phyloP scores from a whole-genome alignment of 2,329 filamentous ascomycete genomes.

The Diaporthe sp. region DNA sequence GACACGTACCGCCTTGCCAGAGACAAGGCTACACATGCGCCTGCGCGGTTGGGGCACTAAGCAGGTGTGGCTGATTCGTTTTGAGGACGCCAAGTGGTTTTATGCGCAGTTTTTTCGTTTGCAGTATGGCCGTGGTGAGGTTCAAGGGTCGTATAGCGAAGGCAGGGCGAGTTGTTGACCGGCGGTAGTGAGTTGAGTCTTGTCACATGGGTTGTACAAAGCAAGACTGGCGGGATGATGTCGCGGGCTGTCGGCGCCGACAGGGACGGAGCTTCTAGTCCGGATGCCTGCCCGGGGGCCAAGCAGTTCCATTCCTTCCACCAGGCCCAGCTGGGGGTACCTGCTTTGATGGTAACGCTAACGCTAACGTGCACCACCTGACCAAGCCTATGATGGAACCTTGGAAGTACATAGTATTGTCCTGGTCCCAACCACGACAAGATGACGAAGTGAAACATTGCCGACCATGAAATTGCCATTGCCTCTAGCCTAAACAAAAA shows the following conservation, averaged over 20 bases:
- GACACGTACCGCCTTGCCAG: constrained; percentile 3
- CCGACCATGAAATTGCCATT: not conserved
- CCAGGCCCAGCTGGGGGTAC: not conserved
- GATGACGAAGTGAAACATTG: constrained; percentile 28
- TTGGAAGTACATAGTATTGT: not conserved
- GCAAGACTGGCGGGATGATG: not conserved
- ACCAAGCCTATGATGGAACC: constrained; percentile 14
- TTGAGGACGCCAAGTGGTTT: not conserved
- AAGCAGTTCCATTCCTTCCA: not conserved
- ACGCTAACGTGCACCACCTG: not conserved
- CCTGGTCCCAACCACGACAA: constrained; percentile 12
- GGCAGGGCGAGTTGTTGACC: not conserved
- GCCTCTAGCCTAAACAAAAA: constrained; percentile 17
- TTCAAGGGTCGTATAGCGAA: not conserved
- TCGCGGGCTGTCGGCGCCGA: not conserved
- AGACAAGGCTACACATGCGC: not conserved
- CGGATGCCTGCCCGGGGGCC: not conserved
- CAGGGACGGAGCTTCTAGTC: not conserved
- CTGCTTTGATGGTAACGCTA: not conserved
- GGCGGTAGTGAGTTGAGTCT: not conserved
- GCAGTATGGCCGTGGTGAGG: not conserved
- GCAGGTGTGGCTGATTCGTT: not conserved
- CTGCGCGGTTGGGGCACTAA: not conserved
- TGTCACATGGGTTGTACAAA: not conserved
- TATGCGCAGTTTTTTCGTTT: not conserved